phyloP scores from a whole-genome alignment of 306 rosid species.

The Benincasa hispida region DNA sequence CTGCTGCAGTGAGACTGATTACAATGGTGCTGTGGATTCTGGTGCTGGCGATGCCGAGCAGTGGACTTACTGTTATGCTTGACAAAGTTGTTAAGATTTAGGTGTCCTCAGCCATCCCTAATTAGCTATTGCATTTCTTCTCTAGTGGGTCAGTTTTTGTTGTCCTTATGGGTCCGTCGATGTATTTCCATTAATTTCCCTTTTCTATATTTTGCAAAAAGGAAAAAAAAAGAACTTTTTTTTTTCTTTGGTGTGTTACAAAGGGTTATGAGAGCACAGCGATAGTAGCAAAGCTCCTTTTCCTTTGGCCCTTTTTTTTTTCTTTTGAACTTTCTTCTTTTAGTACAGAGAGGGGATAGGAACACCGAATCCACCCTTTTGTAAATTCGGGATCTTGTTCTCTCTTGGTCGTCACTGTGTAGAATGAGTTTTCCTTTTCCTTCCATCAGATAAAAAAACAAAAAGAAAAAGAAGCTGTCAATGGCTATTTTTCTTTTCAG shows the following conservation, averaged over 20 bases:
- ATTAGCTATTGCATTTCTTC: neutral
- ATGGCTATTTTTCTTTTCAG: neutral
- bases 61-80: constrained; percentile 58
- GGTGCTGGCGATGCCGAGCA: constrained; percentile 39
- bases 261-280: constrained; percentile 19
- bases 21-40: constrained; percentile 42
- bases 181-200: neutral
- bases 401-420: constrained; percentile 16
- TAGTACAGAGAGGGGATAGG: constrained; percentile 11
- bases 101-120: constrained; percentile 8
- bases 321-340: neutral
- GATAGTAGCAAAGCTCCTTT: neutral
- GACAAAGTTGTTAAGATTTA: neutral
- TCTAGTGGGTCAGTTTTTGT: constrained; percentile 14
- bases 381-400: constrained; percentile 34
- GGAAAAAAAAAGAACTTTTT: neutral
- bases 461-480: neutral
- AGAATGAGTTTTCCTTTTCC: constrained; percentile 10
- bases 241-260: constrained; percentile 2
- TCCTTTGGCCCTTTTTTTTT: neutral
- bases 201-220: neutral
- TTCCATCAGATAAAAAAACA: neutral
- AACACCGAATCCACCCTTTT: constrained; percentile 26
- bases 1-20: constrained; percentile 45
- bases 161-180: constrained; percentile 17